Conservation (phyloP, 2,329 filamentous ascomycete species). For the Ophiostoma sp. region DNA sequence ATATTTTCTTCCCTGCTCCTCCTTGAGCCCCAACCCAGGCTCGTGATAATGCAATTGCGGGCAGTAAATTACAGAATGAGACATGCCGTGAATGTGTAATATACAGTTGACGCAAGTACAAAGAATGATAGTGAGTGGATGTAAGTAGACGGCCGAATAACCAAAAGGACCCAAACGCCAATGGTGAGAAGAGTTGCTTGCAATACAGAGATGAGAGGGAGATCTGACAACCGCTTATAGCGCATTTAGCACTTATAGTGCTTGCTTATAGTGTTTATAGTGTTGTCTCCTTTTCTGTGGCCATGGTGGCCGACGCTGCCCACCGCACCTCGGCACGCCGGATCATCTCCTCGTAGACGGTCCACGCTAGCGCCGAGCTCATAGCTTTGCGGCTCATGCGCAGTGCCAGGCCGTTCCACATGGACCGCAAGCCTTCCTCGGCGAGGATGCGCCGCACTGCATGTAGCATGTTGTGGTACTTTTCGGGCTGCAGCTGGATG, state of each 20-base stretch:
- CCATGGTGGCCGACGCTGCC: slow-evolving; percentile 17
- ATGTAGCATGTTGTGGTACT: slow-evolving; percentile 76
- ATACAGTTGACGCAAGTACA: too few species aligned
- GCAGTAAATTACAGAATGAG: too few species aligned
- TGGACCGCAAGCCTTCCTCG: slow-evolving; percentile 71
- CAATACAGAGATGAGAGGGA: background rate
- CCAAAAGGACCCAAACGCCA: background rate
- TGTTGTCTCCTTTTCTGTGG: slow-evolving; percentile 4
- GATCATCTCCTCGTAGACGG: slow-evolving; percentile 89
- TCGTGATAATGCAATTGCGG: too few species aligned
- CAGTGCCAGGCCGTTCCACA: slow-evolving; percentile 81
- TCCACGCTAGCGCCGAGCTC: slow-evolving; percentile 95
- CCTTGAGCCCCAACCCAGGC: too few species aligned
- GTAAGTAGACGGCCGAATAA: background rate
- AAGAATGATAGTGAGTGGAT: too few species aligned
- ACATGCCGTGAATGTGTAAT: too few species aligned
- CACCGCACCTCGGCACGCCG: slow-evolving; percentile 53
- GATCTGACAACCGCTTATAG: background rate
- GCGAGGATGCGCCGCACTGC: slow-evolving; percentile 71
- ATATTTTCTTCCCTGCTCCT: too few species aligned
- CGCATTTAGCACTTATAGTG: background rate
- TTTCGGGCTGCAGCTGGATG: slow-evolving; percentile 78
- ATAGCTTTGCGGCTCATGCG: slow-evolving; percentile 87
- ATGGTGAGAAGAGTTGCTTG: background rate
- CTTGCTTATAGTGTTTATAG: background rate